Conservation (phyloP, 2,329 filamentous ascomycete species). For the Paraphaeosphaeria sporulosa region DNA sequence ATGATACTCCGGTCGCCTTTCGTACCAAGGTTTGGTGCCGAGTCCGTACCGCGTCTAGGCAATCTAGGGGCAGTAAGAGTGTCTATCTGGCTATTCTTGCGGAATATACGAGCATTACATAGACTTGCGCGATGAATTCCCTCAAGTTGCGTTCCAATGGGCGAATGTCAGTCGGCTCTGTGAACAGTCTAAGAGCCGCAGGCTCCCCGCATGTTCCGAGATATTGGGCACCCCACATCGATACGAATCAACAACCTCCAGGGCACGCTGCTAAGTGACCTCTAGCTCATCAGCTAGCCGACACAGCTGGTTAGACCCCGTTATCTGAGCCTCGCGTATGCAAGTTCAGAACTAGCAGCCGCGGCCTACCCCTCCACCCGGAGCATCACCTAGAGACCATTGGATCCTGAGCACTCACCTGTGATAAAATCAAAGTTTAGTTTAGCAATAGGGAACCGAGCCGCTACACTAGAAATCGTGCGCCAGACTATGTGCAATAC, state of each 20-base stretch:
- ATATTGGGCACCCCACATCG: neutral
- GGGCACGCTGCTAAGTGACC: neutral
- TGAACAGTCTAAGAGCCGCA: neutral
- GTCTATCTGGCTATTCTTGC: neutral
- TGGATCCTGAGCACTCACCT: neutral
- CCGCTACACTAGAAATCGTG: neutral
- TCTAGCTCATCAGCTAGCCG: neutral
- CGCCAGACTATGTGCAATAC: neutral
- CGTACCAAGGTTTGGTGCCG: neutral
- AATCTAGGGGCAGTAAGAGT: neutral
- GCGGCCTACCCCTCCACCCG: neutral
- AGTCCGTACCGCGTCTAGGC: neutral
- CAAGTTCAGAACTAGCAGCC: neutral
- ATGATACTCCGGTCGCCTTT: neutral
- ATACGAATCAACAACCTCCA: neutral
- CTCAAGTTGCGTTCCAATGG: neutral
- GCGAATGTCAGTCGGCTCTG: neutral
- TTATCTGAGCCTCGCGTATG: neutral
- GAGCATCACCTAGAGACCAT: neutral
- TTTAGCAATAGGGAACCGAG: neutral
- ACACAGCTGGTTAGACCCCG: neutral
- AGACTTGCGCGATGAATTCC: neutral
- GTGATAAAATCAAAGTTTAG: neutral
- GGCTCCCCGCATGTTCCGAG: conserved; percentile 2
- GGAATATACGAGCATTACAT: neutral